A percentile compares a stretch with the other conserved stretches of the same genome.
phyloP scores from a whole-genome alignment of 1,284 basidiomycete genomes.

The Ceratobasidium sp. region DNA sequence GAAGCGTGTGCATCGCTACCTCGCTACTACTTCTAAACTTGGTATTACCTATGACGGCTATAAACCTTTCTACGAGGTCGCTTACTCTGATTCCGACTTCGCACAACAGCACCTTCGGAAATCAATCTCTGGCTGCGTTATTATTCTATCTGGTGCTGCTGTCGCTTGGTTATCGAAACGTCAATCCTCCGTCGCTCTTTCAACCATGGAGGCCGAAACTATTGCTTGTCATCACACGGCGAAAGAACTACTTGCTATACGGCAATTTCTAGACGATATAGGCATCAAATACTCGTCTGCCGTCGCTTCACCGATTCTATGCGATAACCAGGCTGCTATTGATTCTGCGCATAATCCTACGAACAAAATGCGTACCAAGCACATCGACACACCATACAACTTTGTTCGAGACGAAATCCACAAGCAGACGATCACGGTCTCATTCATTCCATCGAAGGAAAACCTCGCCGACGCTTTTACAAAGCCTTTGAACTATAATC shows the following conservation, averaged over 20 bases:
- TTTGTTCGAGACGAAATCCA: slow-evolving; percentile 8
- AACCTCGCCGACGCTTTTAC: slow-evolving; percentile 46
- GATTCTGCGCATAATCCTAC: slow-evolving; percentile 39
- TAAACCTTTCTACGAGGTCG: slow-evolving; percentile 21
- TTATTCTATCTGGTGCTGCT: slow-evolving; percentile 42
- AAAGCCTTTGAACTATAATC: slow-evolving; percentile 42
- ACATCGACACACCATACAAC: slow-evolving; percentile 32
- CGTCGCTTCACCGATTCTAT: slow-evolving; percentile 23
- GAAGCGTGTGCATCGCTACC: slow-evolving; percentile 4
- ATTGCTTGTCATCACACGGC: slow-evolving; percentile 9
- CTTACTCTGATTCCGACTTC: slow-evolving; percentile 37
- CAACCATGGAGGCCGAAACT: slow-evolving; percentile 40
- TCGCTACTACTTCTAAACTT: slow-evolving; percentile 3
- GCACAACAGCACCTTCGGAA: slow-evolving; percentile 48
- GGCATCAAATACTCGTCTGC: background rate
- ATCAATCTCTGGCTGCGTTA: slow-evolving; percentile 49
- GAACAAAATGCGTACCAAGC: slow-evolving; percentile 40
- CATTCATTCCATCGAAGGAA: slow-evolving; percentile 42
- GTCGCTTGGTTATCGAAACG: slow-evolving; percentile 52
- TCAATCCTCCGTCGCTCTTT: slow-evolving; percentile 31
- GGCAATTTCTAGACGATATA: background rate
- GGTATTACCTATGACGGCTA: slow-evolving; percentile 28
- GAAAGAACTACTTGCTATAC: slow-evolving; percentile 42
- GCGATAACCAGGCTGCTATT: slow-evolving; percentile 44
- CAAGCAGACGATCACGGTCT: background rate